phyloP scores from a whole-genome alignment of 805 yeast species.

The Scheffersomyces amazonensis region DNA sequence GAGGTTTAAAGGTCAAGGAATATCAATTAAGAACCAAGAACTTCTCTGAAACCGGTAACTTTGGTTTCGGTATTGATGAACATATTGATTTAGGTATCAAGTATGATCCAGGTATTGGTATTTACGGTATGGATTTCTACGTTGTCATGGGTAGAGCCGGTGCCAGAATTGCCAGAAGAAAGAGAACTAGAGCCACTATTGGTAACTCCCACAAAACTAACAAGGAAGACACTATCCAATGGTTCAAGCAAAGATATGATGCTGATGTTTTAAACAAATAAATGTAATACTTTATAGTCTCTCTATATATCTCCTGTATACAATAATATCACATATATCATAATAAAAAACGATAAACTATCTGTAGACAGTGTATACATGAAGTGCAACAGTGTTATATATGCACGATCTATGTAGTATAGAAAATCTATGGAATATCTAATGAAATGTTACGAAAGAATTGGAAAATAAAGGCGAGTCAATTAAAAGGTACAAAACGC shows the following conservation, averaged over 20 bases:
- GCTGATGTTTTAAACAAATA: constrained; percentile 93
- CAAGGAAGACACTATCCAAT: constrained; percentile 91
- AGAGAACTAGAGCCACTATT: constrained; percentile 84
- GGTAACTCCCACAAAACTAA: constrained; percentile 92
- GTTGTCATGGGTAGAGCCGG: constrained; percentile 99
- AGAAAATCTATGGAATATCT: too few species aligned
- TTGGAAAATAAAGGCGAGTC: too few species aligned
- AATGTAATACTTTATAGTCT: constrained; percentile 11
- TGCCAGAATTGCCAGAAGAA: constrained; percentile 97
- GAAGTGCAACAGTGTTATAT: too few species aligned
- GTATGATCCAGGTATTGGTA: constrained; percentile 99
- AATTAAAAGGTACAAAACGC: too few species aligned
- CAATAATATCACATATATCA: neutral
- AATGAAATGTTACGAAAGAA: too few species aligned
- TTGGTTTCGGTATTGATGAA: constrained; percentile 99
- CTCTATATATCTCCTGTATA: neutral
- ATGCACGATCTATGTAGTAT: too few species aligned
- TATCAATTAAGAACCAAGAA: constrained; percentile 91
- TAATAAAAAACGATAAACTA: too few species aligned
- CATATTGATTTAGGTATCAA: constrained; percentile 99
- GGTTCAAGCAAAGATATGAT: constrained; percentile 99
- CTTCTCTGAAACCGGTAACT: constrained; percentile 99
- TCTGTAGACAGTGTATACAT: too few species aligned
- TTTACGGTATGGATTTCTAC: constrained; percentile 99
- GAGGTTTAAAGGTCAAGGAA: constrained; percentile 99